phyloP scores from a whole-genome alignment of 139 green algal species.

The Haematococcus lacustris region DNA sequence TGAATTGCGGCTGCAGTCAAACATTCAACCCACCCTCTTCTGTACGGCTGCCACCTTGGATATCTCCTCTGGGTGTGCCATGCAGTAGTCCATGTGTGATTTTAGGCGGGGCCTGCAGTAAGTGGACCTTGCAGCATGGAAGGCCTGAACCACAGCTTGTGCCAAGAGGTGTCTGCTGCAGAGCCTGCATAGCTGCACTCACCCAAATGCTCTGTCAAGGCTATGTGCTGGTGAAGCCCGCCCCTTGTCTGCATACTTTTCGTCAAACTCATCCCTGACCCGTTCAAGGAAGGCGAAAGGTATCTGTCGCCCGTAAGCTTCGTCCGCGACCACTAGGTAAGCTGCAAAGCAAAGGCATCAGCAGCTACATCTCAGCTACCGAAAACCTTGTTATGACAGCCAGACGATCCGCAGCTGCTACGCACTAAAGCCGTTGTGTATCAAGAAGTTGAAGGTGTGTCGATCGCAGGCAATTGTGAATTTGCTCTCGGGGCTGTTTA shows the following conservation, averaged over 20 bases:
- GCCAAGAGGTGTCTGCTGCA: not conserved
- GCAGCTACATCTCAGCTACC: not conserved
- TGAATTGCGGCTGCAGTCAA: no score
- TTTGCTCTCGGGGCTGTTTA: constrained; percentile 53
- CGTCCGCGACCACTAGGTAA: constrained; percentile 90
- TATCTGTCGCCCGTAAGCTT: constrained; percentile 82
- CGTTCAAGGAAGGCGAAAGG: constrained; percentile 91
- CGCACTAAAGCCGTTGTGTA: constrained; percentile 64
- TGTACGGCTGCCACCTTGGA: constrained; percentile 84
- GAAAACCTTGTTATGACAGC: no score
- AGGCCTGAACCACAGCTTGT: not conserved
- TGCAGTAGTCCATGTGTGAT: constrained; percentile 90
- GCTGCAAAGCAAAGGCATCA: constrained; percentile 33
- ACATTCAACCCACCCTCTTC: constrained; percentile 80
- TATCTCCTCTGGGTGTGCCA: constrained; percentile 87
- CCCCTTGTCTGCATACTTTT: constrained; percentile 62
- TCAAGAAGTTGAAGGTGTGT: constrained; percentile 85
- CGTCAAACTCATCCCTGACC: constrained; percentile 54
- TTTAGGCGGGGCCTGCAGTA: constrained; percentile 73
- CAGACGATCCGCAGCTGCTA: not conserved
- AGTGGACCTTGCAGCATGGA: not conserved
- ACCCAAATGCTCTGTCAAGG: constrained; percentile 80
- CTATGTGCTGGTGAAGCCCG: constrained; percentile 57
- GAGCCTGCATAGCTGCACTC: not conserved
- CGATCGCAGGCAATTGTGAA: constrained; percentile 68